Evolutionary conservation across 2,329 filamentous ascomycete genomes (phyloP), one percentile per base, ranked within the genome.

Genomic region (Botryotinia globosa): DNA sequence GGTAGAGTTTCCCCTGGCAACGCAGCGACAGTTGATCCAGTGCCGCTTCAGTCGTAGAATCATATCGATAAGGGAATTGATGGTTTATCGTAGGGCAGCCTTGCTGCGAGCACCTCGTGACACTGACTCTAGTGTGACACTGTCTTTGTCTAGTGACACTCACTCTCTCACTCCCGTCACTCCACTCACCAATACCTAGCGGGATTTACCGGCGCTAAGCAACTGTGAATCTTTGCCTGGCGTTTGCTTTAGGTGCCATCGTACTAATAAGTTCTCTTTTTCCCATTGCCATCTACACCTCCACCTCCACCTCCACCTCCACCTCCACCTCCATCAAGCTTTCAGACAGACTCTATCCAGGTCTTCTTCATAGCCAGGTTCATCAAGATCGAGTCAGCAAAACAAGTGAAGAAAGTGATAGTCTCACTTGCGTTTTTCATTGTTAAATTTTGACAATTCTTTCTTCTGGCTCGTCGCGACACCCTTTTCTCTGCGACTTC

Each of bases 1-100:
- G 37, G n/a, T 39, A n/a, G 45, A 71, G 68, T 71, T 71, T 71
- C 68, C 68, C 68, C 68, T 71, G 32, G 68, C 68, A 71, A 71
- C 68, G 25, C n/a, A n/a, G n/a, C n/a, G n/a, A n/a, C 58, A 7
- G n/a, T 42, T 42, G 29, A 22, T n/a, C 39, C n/a, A 56, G 32
- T 29, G 65, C 65, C 34, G 48, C 48, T 67, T 42, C 34, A 56
- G 12, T 7, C 7, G 54, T 42, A n/a, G 29, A 29, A 25, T 56
- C n/a, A 42, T 67, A 42, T 63, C 58, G 42, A 64, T 69, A 69
- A 45, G 67, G 8, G n/a, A 48, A 29, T 16, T 37, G 10, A 37
- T 7, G 16, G 3, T 32, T 63, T 4, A 7, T 39, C 34, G 51
- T 70, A 70, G 25, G 48, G 68, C 68, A 39, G 48, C 48, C 48